These are phyloP conservation scores for Candida rishiriensis DNA, from an alignment of 805 yeast species.

Conservation along the genomic window DNA sequence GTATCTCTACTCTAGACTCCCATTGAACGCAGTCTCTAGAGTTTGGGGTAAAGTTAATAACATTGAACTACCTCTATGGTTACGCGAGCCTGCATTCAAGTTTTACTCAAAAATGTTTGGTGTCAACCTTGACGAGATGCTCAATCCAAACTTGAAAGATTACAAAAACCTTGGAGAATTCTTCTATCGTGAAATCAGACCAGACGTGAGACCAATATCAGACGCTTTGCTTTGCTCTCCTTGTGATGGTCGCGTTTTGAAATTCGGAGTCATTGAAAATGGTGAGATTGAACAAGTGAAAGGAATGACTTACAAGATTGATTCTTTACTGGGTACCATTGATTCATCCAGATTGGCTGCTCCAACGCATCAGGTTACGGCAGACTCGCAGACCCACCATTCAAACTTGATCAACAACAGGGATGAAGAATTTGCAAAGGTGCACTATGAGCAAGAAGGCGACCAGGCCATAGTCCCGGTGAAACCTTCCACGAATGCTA, in stretches of 20 bases:
- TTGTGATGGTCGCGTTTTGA: conserved; percentile 86
- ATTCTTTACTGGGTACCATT: conserved; percentile 72
- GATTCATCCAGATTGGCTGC: conserved; percentile 45
- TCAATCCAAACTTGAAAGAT: conserved; percentile 68
- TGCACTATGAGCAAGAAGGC: conserved; percentile 55
- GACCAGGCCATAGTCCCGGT: conserved; percentile 47
- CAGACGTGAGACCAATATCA: conserved; percentile 76
- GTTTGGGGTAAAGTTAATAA: conserved; percentile 92
- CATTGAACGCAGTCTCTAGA: conserved; percentile 85
- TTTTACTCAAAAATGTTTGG: conserved; percentile 80
- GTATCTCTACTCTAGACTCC: conserved; percentile 84
- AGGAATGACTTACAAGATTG: conserved; percentile 89
- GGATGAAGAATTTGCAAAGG: conserved; percentile 15
- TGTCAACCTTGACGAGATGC: conserved; percentile 84
- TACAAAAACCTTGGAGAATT: conserved; percentile 85
- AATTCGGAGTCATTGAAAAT: conserved; percentile 65
- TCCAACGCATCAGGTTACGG: conserved; percentile 46
- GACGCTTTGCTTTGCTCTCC: conserved; percentile 75
- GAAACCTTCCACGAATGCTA: not conserved
- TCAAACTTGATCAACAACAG: conserved; percentile 9
- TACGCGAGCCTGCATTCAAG: conserved; percentile 75
- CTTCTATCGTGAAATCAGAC: conserved; percentile 76
- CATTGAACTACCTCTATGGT: conserved; percentile 79
- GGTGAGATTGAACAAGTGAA: conserved; percentile 96
- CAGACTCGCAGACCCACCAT: conserved; percentile 25